Base-by-base conservation (phyloP, 306 rosid genomes). In the Trifolium fragiferum region DNA sequence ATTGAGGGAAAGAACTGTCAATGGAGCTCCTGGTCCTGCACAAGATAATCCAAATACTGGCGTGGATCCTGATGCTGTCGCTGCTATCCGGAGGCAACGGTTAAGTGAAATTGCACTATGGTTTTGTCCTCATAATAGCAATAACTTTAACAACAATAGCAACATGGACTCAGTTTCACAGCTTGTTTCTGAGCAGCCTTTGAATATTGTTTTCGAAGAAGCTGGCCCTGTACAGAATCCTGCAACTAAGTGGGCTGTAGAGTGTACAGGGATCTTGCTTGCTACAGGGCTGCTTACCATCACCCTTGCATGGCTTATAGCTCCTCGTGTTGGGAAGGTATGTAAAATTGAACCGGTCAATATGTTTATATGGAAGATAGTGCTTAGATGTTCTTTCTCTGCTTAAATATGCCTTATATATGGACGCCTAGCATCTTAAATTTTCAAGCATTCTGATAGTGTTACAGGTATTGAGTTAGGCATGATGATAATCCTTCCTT, bases 271-370 rank as follows among this genome's bases (percentile, higher is more conserved):
- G 77, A 88, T 94, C 88, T 80, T 94, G 73, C 97, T 94, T 78
- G 99, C 99, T 55, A 90, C 99, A 30, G 99, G 99, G 21, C 83
- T 94, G 30, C 99, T 94, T 74, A 94, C 98, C 54, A 89, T 92
- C 71, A 89, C 95, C 75, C 87, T 94, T 71, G 98, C 89, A 13
- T 94, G 97, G 95, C 91, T 91, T 69, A 88, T 94, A 77, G 98
- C 97, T 81, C 97, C 98, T 77, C 98, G 87, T 20, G 95, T 94
- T 72, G 97, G 96, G 66, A 90, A 94, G 97, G 98, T 94, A 81
- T 59, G 81, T 62, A 61, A 37, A 15, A 49, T 78, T 70, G 70
- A 77, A 59, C 66, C 6, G 27, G 65, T 18, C 15, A 59, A 59
- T 30, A 59, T 27, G 38, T 25, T 58, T 13, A 58, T 58, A 59